Evolutionary conservation across 2,329 filamentous ascomycete genomes (phyloP).

Genomic region (Venturiaceae sp.): DNA sequence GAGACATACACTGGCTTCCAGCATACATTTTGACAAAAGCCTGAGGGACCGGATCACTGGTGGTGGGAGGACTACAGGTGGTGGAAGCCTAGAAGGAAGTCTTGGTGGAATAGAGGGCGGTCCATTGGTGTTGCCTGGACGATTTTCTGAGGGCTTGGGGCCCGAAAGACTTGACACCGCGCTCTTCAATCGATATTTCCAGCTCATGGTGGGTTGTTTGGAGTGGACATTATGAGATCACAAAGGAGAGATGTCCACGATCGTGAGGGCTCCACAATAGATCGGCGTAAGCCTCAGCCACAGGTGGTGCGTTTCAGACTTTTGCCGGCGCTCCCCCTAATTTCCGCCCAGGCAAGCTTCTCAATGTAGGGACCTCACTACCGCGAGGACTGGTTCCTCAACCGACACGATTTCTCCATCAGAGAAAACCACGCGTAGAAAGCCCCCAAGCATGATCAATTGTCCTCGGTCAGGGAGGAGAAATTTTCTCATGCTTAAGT

Average conservation of each 20-base stretch:
- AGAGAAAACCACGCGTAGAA: too few relatives aligned
- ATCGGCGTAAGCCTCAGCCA: not conserved
- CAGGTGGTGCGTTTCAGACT: not conserved
- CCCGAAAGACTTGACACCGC: not conserved
- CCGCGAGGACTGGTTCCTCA: too few relatives aligned
- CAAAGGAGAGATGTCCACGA: too few relatives aligned
- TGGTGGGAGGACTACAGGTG: not conserved
- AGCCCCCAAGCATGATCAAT: too few relatives aligned
- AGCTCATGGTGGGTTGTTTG: not conserved
- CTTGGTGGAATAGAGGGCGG: not conserved
- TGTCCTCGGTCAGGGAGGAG: too few relatives aligned
- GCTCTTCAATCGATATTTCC: not conserved
- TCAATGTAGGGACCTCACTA: too few relatives aligned
- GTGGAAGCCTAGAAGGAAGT: not conserved
- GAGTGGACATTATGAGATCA: not conserved
- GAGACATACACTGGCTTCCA: not conserved
- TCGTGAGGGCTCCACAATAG: not conserved
- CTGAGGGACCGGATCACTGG: not conserved
- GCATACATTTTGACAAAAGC: not conserved
- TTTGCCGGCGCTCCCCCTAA: too few relatives aligned
- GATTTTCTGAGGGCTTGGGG: not conserved
- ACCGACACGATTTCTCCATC: too few relatives aligned
- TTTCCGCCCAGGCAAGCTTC: too few relatives aligned
- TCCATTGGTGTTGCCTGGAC: not conserved
- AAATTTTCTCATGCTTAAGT: too few relatives aligned